Conservation (phyloP, 257 asterid genomes). For the Avicennia marina region DNA sequence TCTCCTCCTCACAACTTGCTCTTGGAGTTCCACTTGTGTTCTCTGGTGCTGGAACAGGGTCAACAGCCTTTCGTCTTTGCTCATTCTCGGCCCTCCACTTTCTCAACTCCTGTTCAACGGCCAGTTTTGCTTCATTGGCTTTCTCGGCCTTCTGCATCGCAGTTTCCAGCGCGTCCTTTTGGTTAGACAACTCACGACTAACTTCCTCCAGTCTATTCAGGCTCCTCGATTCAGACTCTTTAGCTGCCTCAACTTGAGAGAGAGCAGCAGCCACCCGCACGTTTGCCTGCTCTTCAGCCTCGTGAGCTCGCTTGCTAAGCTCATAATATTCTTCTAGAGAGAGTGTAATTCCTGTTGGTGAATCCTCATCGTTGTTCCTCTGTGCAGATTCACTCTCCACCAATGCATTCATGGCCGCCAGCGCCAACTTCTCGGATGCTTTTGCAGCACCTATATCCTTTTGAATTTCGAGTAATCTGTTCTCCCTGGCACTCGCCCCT, state of each 20-base stretch:
- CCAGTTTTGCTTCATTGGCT: constrained; percentile 62
- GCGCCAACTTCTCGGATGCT: constrained; percentile 74
- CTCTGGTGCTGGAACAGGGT: constrained; percentile 16
- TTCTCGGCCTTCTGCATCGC: constrained; percentile 61
- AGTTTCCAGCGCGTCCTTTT: constrained; percentile 48
- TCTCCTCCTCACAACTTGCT: constrained; percentile 33
- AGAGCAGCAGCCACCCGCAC: constrained; percentile 47
- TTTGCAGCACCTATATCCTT: constrained; percentile 84
- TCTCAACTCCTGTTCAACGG: constrained; percentile 67
- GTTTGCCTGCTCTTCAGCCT: constrained; percentile 79
- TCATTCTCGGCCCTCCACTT: constrained; percentile 73
- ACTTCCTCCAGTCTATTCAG: constrained; percentile 64
- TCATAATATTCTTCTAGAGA: constrained; percentile 75
- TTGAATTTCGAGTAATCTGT: constrained; percentile 48
- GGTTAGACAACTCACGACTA: constrained; percentile 30
- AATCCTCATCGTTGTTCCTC: constrained; percentile 24
- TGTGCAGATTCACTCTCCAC: constrained; percentile 53
- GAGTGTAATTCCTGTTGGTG: constrained; percentile 46
- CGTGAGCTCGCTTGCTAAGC: constrained; percentile 81
- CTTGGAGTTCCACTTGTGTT: constrained; percentile 25
- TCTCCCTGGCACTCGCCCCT: constrained; percentile 43
- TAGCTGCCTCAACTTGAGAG: constrained; percentile 61
- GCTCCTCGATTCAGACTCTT: constrained; percentile 58
- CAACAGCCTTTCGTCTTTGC: constrained; percentile 48
- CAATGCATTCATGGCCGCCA: constrained; percentile 73